Evolutionary conservation across 106 monocot genomes (phyloP), one percentile per base, ranked within the genome.

Genomic region (Allium cepa): DNA sequence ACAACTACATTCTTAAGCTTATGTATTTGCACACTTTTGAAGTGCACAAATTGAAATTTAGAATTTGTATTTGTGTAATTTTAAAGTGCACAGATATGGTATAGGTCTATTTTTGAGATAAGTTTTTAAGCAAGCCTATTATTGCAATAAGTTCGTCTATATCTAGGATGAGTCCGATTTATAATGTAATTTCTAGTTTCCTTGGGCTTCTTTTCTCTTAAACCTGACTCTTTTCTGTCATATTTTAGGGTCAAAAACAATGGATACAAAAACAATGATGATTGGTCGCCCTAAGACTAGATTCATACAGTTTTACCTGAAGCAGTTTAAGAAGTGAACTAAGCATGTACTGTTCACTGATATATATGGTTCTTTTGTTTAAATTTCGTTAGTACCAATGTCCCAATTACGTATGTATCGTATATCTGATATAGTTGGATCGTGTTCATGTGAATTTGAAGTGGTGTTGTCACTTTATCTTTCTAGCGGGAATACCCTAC

Each of bases 231-330:
- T 14, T 36, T 63, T 46, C 47, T 16, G 12, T 26, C 64, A 17
- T 36, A 36, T 36, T 4, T 36, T 36, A 36, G 36, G 64, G 17
- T 65, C 18, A 49, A 16, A 16, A 5, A 8, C 8, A 17, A 65
- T 65, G 64, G 49, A 7, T 17, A 65, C 17, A 17, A 49, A 65
- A 49, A 49, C 64, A 17, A 49, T 65, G 45, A 62, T 49, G 49
- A 65, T 49, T 17, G 49, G 49, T 65, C 17, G 16, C 16, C 16
- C 26, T 16, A 10, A 8, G 47, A 3, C 36, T 36, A 36, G 36
- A 5, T 36, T 36, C 36, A 36, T 0, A 36, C 36, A 5, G 5
- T 1, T 36, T 36, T 36, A 36, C 36, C 3, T 36, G 36, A 36
- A 36, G 36, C 36, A 36, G 36, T 36, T 3, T 5, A 36, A 36